Evolutionary conservation across 1,284 basidiomycete species (phyloP), one percentile per base, ranked within the genome.

Genomic region (Tilletia indica): DNA sequence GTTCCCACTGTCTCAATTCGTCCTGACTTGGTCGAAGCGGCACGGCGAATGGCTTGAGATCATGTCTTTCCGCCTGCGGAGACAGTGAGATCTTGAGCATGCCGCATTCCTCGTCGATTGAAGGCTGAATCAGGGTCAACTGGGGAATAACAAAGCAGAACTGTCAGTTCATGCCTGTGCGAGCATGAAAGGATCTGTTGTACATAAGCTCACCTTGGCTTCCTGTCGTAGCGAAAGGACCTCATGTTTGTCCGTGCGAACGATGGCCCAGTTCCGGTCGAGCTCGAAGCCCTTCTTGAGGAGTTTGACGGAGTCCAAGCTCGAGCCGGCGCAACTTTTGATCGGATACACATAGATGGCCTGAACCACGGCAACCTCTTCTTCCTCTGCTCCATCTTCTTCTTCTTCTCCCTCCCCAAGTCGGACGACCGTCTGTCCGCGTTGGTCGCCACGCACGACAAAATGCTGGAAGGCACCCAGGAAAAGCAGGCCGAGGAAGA

Each of bases 231-330:
- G 56, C 8, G 67, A 71, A 2, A 76, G 64, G 9, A 51, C 70
- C 1, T 68, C 71, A 0, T 39, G 58, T 0, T 66, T 68, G 8
- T 47, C 21, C 9, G 42, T 51, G 34, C 71, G n/a, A 2, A 80
- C 68, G 14, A 80, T 73, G 72, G 78, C 77, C 79, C 79, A 81
- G 38, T 76, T 68, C 25, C 78, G 71, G 63, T 81, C 79, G 42
- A 78, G 72, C 34, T 80, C 73, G 34, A 80, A 75, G 0, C 79
- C 79, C 47, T 80, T 78, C 0, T 49, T 34, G 4, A 66, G 0
- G 2, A 81, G 70, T 11, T 70, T 66, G 5, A 75, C 66, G 34
- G 34, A 42, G 31, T 39, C 31, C 16, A 64, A 1, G 4, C 36
- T 4, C 8, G 61, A 64, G 19, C 74, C 77, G 0, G 74, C 73